phyloP scores from a whole-genome alignment of 768 basidiomycete species.

The Amanita polypyramis region DNA sequence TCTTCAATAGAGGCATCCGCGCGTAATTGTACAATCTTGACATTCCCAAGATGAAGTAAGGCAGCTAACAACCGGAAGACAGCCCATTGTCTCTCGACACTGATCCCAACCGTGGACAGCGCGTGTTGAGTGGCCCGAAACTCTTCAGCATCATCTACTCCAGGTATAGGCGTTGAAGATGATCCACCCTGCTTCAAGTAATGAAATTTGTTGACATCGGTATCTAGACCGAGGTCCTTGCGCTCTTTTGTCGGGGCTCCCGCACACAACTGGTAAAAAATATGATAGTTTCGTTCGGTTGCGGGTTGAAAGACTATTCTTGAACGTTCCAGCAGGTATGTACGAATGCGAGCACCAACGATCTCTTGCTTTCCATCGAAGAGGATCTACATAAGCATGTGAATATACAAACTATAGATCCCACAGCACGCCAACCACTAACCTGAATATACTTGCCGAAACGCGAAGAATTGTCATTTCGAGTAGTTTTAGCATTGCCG shows the following conservation, averaged over 20 bases:
- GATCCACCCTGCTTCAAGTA: constrained; percentile 93
- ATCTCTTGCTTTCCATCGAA: constrained; percentile 96
- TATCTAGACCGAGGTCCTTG: constrained; percentile 86
- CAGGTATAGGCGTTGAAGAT: constrained; percentile 72
- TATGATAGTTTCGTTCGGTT: constrained; percentile 97
- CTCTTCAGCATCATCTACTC: constrained; percentile 95
- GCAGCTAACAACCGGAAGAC: constrained; percentile 92
- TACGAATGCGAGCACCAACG: constrained; percentile 96
- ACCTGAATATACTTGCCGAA: constrained; percentile 99
- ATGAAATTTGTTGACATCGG: constrained; percentile 78
- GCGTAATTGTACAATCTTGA: constrained; percentile 75
- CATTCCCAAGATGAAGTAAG: constrained; percentile 94
- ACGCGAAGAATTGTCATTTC: constrained; percentile 97
- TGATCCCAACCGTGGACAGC: constrained; percentile 93
- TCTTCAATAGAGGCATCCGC: constrained; percentile 81
- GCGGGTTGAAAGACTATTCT: constrained; percentile 95
- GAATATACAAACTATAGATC: constrained; percentile 2
- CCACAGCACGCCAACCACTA: constrained; percentile 12
- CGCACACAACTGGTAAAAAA: constrained; percentile 98
- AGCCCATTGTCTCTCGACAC: constrained; percentile 96
- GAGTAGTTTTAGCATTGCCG: constrained; percentile 97
- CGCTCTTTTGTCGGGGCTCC: constrained; percentile 93
- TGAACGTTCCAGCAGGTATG: constrained; percentile 95
- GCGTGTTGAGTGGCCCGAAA: constrained; percentile 91
- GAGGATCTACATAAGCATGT: constrained; percentile 57